Evolutionary conservation across 768 basidiomycete species (phyloP), one percentile per base, ranked within the genome.

Genomic region (Amanita molliuscula): DNA sequence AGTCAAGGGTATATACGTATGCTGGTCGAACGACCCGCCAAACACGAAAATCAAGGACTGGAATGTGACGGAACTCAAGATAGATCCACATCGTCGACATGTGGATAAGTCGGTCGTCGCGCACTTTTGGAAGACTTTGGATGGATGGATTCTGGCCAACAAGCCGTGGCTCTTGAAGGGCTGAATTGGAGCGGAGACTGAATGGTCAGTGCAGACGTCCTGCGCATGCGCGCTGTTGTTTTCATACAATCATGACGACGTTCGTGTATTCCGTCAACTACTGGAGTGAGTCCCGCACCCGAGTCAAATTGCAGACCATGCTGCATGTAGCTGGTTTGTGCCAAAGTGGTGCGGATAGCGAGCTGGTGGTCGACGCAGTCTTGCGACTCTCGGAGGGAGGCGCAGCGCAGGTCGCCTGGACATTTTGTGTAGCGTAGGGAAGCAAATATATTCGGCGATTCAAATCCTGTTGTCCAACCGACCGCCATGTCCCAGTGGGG

Each of bases 61-160:
- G 96, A 97, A 97, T 56, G 95, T 99, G 15, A 88, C 88, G 0
- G 89, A 95, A 60, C 76, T 97, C 54, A 92, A 90, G 94, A 92
- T 98, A 56, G 95, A 99, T 58, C 84, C 82, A 10, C 75, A 83
- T 55, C 77, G 90, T 54, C 78, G 96, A 55, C 93, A 98, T 63
- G 81, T 90, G 18, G 96, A 99, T 71, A 92, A 95, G 63, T 86
- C 89, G 13, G 84, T 88, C 3, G 93, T 97, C 0, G 93, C 92
- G 2, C 87, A 93, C 51, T 97, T 99, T 59, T 99, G 96, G 96
- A 86, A 91, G 60, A 79, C 77, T 18, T 69, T 98, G 18, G 95
- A 97, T 59, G 76, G 77, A 20, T 94, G 89, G 91, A 88, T 87
- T 59, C 65, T 76, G 55, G 60, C 73, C 7, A 84, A 92, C 62